Conservation (phyloP, 768 basidiomycete genomes). For the Terana coerulea region DNA sequence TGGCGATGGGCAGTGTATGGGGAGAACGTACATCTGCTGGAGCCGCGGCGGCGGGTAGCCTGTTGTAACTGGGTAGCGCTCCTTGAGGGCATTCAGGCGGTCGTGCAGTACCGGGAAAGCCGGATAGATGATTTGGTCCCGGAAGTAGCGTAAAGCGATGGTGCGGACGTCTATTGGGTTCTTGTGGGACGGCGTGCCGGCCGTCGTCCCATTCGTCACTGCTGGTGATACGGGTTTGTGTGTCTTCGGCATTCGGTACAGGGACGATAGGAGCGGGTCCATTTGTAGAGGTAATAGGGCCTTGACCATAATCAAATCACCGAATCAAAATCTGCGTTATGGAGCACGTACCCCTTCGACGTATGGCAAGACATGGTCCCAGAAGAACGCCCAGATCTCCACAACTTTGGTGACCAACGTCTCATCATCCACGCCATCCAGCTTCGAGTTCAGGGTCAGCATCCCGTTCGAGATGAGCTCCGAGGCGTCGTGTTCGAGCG, state of each 20-base stretch:
- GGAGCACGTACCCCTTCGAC: constrained; percentile 82
- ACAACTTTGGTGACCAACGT: constrained; percentile 74
- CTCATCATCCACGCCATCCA: constrained; percentile 73
- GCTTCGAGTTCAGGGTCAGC: constrained; percentile 86
- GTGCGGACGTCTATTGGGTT: constrained; percentile 76
- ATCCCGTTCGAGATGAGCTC: constrained; percentile 87
- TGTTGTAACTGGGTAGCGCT: constrained; percentile 53
- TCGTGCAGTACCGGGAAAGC: constrained; percentile 51
- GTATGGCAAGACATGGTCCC: constrained; percentile 84
- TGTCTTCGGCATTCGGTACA: constrained; percentile 57
- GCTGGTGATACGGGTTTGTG: constrained; percentile 47
- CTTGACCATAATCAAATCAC: constrained; percentile 24
- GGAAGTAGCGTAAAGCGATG: constrained; percentile 75
- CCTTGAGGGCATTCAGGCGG: constrained; percentile 51
- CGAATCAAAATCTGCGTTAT: neutral
- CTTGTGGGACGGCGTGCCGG: constrained; percentile 32
- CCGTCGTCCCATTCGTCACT: constrained; percentile 43
- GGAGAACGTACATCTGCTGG: constrained; percentile 67
- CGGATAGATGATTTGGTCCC: constrained; percentile 75
- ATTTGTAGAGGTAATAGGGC: constrained; percentile 60
- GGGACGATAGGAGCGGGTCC: constrained; percentile 59
- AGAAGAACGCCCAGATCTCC: constrained; percentile 92
- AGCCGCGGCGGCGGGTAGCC: constrained; percentile 64
- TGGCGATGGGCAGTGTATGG: no score
- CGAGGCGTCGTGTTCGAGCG: constrained; percentile 72